A percentile compares a stretch with the other conserved stretches of the same genome.
Evolutionary conservation across 306 rosid genomes (phyloP).

Genomic region (Begonia peltatifolia): DNA sequence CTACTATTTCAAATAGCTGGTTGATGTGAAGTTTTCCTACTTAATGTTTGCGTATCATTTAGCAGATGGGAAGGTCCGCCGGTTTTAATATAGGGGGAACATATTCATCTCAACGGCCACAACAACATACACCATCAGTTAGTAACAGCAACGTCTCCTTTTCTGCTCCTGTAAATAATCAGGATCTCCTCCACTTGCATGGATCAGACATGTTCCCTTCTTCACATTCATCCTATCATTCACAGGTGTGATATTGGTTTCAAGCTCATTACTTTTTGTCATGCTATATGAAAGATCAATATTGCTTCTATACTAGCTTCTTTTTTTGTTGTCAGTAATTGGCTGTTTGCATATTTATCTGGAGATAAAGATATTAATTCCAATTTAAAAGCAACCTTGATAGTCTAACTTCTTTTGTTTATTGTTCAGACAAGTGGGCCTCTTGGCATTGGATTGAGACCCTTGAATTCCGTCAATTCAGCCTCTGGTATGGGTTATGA

Average conservation of each 20-base stretch:
- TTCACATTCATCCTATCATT: slow-evolving; percentile 77
- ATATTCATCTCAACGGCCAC: slow-evolving; percentile 69
- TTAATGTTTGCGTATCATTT: too few relatives aligned
- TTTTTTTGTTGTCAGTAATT: too few relatives aligned
- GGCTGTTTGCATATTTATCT: too few relatives aligned
- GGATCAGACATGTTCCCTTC: slow-evolving; percentile 89
- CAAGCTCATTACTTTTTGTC: too few relatives aligned
- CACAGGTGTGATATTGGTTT: slow-evolving; percentile 46
- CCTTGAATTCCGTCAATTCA: slow-evolving; percentile 60
- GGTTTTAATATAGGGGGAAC: slow-evolving; percentile 78
- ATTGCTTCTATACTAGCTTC: background rate
- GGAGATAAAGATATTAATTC: too few relatives aligned
- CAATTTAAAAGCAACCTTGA: background rate
- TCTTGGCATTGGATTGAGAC: slow-evolving; percentile 93
- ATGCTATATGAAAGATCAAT: background rate
- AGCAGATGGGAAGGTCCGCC: slow-evolving; percentile 84
- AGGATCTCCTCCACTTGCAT: slow-evolving; percentile 81
- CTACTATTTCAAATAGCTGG: background rate
- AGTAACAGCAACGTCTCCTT: slow-evolving; percentile 70
- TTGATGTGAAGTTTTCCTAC: background rate
- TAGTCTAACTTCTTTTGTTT: slow-evolving; percentile 5
- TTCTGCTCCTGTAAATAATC: slow-evolving; percentile 62
- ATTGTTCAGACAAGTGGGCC: slow-evolving; percentile 65
- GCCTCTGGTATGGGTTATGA: slow-evolving; percentile 86
- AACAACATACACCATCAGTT: slow-evolving; percentile 77